A percentile compares a stretch with the other conserved stretches of the same genome.
Evolutionary conservation across 441 rosid genomes (phyloP).

Genomic region (Populus trichocarpa): DNA sequence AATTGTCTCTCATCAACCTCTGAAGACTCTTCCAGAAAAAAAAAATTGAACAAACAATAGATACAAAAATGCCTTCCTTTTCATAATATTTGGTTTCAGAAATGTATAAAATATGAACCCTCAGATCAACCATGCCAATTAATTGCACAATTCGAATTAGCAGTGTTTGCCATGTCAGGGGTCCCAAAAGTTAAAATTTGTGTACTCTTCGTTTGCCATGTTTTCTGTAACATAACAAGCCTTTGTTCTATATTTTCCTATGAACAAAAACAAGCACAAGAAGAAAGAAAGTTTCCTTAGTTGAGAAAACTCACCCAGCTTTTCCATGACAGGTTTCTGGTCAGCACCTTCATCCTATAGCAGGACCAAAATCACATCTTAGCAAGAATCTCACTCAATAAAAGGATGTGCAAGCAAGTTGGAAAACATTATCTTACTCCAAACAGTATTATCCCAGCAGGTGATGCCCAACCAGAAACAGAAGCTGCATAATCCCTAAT

Average conservation of each 20-base stretch:
- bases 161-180: not conserved
- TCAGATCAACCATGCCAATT: not conserved
- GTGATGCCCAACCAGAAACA: conserved; percentile 54
- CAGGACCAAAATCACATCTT: conserved; percentile 19
- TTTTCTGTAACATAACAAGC: too few relatives aligned
- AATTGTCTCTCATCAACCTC: not conserved
- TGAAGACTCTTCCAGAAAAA: not conserved
- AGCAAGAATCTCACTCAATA: conserved; percentile 8
- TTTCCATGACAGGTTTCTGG: conserved; percentile 26
- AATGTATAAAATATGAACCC: not conserved
- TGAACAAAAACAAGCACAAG: not conserved
- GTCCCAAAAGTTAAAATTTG: not conserved
- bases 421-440: conserved; percentile 49
- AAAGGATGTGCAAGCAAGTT: conserved; percentile 10
- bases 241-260: not conserved
- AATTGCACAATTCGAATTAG: not conserved
- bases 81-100: not conserved
- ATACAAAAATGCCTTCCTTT: not conserved
- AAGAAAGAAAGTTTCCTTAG: not conserved
- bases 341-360: conserved; percentile 41
- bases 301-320: conserved; percentile 27
- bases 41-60: not conserved
- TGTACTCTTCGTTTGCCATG: not conserved
- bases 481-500: conserved; percentile 44
- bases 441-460: conserved; percentile 64